phyloP scores from a whole-genome alignment of 2,329 filamentous ascomycete genomes.

The Penicillium fuscoglaucum region DNA sequence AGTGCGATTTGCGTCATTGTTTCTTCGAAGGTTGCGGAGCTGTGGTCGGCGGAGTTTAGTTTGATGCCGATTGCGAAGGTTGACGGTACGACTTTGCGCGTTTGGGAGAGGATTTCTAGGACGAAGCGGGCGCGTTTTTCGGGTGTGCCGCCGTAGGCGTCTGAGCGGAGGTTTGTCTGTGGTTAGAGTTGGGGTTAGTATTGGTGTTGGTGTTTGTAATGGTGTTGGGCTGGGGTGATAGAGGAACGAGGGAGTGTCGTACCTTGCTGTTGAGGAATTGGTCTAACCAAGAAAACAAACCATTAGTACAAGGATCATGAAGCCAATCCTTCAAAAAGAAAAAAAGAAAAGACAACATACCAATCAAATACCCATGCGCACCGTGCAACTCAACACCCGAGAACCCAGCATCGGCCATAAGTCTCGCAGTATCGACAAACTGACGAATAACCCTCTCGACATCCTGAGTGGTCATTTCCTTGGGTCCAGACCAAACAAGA shows the following conservation, averaged over 20 bases:
- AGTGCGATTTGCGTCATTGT: conserved; percentile 59
- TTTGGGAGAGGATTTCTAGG: conserved; percentile 47
- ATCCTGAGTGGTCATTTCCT: conserved; percentile 57
- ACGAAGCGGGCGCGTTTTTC: conserved; percentile 50
- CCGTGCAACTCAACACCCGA: conserved; percentile 57
- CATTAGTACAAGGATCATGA: neutral
- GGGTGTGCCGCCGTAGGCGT: conserved; percentile 50
- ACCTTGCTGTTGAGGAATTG: conserved; percentile 43
- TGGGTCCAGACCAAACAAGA: conserved; percentile 51
- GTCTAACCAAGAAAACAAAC: conserved; percentile 20
- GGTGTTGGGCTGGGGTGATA: neutral
- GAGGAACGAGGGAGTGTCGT: neutral
- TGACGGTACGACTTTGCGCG: conserved; percentile 43
- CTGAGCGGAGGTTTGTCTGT: conserved; percentile 49
- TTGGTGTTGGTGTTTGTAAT: neutral
- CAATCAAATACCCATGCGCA: conserved; percentile 53
- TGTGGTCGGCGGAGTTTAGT: conserved; percentile 53
- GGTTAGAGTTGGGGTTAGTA: conserved; percentile 3
- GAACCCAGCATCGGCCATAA: conserved; percentile 54
- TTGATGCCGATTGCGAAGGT: conserved; percentile 52
- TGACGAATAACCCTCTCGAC: conserved; percentile 54
- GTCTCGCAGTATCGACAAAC: conserved; percentile 55
- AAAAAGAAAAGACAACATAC: conserved; percentile 33
- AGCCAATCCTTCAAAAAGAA: neutral
- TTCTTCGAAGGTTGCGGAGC: conserved; percentile 45